Evolutionary conservation across 1,284 basidiomycete species (phyloP).

Genomic region (Sporisorium sorghi): DNA sequence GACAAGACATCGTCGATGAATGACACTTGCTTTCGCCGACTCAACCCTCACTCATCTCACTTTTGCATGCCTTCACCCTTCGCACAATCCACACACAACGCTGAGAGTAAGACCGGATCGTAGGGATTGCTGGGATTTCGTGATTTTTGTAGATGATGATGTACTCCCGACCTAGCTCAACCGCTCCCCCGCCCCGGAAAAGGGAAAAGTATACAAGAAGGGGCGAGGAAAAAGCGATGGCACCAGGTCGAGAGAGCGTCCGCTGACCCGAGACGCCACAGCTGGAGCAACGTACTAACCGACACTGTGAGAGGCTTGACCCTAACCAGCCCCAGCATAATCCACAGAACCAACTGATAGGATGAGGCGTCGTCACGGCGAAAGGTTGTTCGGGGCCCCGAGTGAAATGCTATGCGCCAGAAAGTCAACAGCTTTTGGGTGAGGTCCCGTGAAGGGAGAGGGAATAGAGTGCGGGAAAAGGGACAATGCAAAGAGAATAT

Average conservation of each 20-base stretch:
- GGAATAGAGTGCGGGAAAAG: constrained; percentile 23
- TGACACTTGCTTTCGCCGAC: too few species aligned
- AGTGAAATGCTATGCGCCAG: constrained; percentile 5
- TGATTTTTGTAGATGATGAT: constrained; percentile 1
- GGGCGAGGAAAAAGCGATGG: not conserved
- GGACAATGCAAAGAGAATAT: constrained; percentile 27
- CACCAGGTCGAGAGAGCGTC: not conserved
- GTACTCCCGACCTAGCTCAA: not conserved
- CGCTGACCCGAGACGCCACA: constrained; percentile 14
- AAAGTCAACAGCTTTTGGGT: constrained; percentile 28
- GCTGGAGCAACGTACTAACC: not conserved
- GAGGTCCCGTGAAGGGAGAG: constrained; percentile 13
- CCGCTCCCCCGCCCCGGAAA: not conserved
- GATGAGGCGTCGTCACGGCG: not conserved
- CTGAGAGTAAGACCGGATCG: not conserved
- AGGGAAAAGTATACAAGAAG: constrained; percentile 10
- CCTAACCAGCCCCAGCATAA: constrained; percentile 36
- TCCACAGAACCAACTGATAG: constrained; percentile 24
- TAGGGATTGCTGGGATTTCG: constrained; percentile 2
- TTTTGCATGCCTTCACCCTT: too few species aligned
- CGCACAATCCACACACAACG: not conserved
- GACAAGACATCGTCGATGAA: too few species aligned
- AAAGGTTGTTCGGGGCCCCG: not conserved
- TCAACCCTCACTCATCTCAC: not conserved
- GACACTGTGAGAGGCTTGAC: not conserved